Percentiles rank a stretch among this genome's conserved stretches.
phyloP scores from a whole-genome alignment of 1,284 basidiomycete species.

The Boletus sp. region DNA sequence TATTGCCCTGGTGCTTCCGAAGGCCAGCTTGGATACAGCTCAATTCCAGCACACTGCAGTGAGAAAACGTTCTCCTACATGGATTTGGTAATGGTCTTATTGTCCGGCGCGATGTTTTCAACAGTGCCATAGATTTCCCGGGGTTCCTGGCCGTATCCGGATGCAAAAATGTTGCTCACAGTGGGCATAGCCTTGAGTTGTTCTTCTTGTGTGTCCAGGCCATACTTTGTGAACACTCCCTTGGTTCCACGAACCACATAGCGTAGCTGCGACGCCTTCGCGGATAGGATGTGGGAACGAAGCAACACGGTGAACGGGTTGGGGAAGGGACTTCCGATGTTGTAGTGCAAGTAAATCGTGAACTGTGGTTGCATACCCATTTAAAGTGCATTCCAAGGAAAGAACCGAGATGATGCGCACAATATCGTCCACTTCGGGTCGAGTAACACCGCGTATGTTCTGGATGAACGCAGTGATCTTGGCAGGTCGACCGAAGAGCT shows the following conservation, averaged over 20 bases:
- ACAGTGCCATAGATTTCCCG: constrained; percentile 58
- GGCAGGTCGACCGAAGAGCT: constrained; percentile 74
- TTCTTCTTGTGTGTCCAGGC: constrained; percentile 78
- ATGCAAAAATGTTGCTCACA: constrained; percentile 47
- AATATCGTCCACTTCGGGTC: constrained; percentile 64
- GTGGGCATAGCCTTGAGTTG: constrained; percentile 55
- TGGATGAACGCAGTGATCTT: constrained; percentile 68
- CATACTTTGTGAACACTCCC: constrained; percentile 74
- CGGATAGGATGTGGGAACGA: constrained; percentile 68
- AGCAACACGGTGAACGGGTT: constrained; percentile 69
- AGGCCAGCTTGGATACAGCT: constrained; percentile 52
- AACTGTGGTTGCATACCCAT: constrained; percentile 43
- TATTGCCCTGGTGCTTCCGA: constrained; percentile 60
- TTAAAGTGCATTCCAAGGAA: not conserved
- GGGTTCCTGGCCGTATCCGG: constrained; percentile 57
- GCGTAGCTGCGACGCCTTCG: constrained; percentile 62
- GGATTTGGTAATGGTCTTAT: constrained; percentile 45
- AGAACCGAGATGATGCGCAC: constrained; percentile 37
- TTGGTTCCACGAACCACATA: constrained; percentile 68
- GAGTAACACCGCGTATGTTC: constrained; percentile 65
- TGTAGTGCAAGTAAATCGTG: constrained; percentile 66
- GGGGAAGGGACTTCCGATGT: constrained; percentile 38
- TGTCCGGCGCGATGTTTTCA: constrained; percentile 52
- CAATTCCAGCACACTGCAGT: constrained; percentile 2
- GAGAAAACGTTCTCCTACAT: constrained; percentile 38